A percentile compares a stretch with the other conserved stretches of the same genome.
Conservation (phyloP, 1,284 basidiomycete species). For the Golubevia pallescens region DNA sequence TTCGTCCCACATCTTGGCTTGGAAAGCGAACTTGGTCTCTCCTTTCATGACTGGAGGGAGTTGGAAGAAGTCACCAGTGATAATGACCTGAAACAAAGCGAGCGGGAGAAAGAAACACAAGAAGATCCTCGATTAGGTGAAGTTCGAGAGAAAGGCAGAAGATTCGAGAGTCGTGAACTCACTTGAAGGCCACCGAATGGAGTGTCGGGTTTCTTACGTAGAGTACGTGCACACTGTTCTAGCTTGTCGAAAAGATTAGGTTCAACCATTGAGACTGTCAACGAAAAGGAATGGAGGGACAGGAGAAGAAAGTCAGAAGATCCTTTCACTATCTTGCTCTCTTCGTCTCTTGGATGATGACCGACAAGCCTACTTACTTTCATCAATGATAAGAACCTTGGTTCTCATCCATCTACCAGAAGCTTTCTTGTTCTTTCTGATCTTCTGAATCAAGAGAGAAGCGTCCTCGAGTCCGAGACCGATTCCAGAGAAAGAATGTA, state of each 20-base stretch:
- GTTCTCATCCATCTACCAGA: slow-evolving; percentile 66
- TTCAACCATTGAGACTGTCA: slow-evolving; percentile 93
- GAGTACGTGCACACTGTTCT: slow-evolving; percentile 71
- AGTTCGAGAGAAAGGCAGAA: slow-evolving; percentile 1
- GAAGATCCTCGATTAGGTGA: background rate
- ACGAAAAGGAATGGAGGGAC: slow-evolving; percentile 5
- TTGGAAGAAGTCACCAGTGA: slow-evolving; percentile 97
- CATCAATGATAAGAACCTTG: slow-evolving; percentile 57
- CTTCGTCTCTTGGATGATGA: background rate
- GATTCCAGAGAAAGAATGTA: slow-evolving; percentile 60
- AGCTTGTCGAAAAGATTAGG: slow-evolving; percentile 90
- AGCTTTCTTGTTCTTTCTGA: slow-evolving; percentile 76
- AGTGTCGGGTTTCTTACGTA: slow-evolving; percentile 70
- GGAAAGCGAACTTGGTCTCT: slow-evolving; percentile 78
- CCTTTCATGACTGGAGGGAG: slow-evolving; percentile 82
- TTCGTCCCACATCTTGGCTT: slow-evolving; percentile 81
- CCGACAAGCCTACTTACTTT: slow-evolving; percentile 20
- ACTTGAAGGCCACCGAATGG: slow-evolving; percentile 98
- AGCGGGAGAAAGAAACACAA: slow-evolving; percentile 2
- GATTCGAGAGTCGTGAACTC: too few species aligned
- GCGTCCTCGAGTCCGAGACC: slow-evolving; percentile 64
- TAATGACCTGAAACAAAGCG: slow-evolving; percentile 73
- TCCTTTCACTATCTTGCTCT: slow-evolving; percentile 22
- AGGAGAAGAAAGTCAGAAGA: slow-evolving; percentile 7
- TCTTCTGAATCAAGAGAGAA: slow-evolving; percentile 66